Evolutionary conservation across 345 rosid genomes (phyloP), one percentile per base, ranked within the genome.

Genomic region (Cardamine resedifolia): DNA sequence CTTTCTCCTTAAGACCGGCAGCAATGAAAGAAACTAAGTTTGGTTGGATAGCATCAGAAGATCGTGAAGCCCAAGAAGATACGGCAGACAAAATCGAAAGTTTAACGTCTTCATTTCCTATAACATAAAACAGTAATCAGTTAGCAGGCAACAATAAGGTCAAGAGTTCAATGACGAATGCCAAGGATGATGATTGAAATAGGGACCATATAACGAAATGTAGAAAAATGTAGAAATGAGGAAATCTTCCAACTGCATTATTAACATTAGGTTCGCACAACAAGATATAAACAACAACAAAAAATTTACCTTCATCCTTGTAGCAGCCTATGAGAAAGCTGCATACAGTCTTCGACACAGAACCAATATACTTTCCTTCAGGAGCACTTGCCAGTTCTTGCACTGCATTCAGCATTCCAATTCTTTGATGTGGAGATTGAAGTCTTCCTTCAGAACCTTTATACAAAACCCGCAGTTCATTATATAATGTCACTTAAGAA

Each of bases 371-470:
- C 82, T 91, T 95, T 64, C 96, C 96, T 70, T 90, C 99, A 58
- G 96, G 86, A 71, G 91, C 90, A 81, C 71, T 77, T 63, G 96
- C 86, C 73, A 95, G 77, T 72, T 91, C 96, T 83, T 87, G 88
- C 75, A 95, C 72, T 30, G 89, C 87, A 78, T 80, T 85, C 65
- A 95, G 62, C 96, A 91, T 89, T 72, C 99, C 99, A 71, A 81
- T 83, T 75, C 97, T 88, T 76, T 95, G 99, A 75, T 89, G 83
- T 57, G 96, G 93, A 80, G 86, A 85, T 69, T 87, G 83, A 69
- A 95, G 91, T 68, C 97, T 87, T 66, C 99, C 99, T 73, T 95
- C 99, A 33, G 99, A 90, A 39, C 99, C 98, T 91, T 82, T 62
- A 69, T 48, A 78, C 34, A 69, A 62, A 53, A 34, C 45, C 36